These are phyloP conservation scores for Curvularia verruculosa DNA, from an alignment of 2,329 filamentous ascomycete genomes.

Conservation along the genomic window DNA sequence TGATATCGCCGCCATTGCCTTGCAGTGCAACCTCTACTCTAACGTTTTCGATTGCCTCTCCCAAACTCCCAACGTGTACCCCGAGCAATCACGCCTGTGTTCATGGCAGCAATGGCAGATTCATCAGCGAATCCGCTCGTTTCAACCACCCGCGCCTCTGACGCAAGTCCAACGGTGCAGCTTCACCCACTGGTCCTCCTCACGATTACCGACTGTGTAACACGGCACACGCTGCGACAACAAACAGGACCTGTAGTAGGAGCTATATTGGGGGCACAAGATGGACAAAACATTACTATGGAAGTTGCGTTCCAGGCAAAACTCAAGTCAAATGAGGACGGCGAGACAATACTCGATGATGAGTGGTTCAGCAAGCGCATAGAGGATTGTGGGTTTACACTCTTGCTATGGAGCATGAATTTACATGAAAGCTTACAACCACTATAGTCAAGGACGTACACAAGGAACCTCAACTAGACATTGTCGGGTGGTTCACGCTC, in stretches of 20 bases:
- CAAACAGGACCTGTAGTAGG: conserved; percentile 80
- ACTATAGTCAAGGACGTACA: conserved; percentile 82
- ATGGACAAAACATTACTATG: conserved; percentile 86
- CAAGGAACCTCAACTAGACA: conserved; percentile 75
- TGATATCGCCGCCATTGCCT: conserved; percentile 10
- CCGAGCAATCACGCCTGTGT: background rate
- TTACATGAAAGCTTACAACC: conserved; percentile 10
- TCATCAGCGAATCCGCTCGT: conserved; percentile 51
- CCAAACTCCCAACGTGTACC: background rate
- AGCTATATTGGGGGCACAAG: conserved; percentile 87
- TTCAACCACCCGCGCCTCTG: conserved; percentile 58
- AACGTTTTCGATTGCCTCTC: background rate
- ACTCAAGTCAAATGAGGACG: conserved; percentile 53
- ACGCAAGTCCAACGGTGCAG: conserved; percentile 77
- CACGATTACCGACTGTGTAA: conserved; percentile 96
- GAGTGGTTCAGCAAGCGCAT: conserved; percentile 78
- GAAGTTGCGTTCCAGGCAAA: conserved; percentile 92
- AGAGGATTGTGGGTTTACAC: conserved; percentile 73
- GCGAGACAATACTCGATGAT: conserved; percentile 67
- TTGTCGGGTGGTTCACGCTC: conserved; percentile 92
- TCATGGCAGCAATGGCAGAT: conserved; percentile 42
- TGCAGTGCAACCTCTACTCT: background rate
- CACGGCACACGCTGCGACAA: conserved; percentile 80
- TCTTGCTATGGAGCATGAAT: background rate
- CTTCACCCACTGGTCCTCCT: conserved; percentile 94